Conservation (phyloP, 1,139 yeast genomes). For the Geotrichum citri-aurantii region DNA sequence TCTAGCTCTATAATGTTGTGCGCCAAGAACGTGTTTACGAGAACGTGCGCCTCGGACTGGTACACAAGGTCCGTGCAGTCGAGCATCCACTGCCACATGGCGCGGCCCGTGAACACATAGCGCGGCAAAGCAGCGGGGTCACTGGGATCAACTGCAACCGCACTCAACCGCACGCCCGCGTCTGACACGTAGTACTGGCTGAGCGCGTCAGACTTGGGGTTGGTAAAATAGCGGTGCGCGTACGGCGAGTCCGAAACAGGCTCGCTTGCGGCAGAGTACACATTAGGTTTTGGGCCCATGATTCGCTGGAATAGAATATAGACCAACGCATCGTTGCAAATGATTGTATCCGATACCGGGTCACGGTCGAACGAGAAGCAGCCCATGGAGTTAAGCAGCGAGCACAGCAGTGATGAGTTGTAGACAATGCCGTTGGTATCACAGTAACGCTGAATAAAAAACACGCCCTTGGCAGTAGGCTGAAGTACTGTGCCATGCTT, state of each 20-base stretch:
- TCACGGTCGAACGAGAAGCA: constrained; percentile 66
- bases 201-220: constrained; percentile 83
- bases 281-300: constrained; percentile 65
- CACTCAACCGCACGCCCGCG: constrained; percentile 55
- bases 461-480: constrained; percentile 90
- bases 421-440: constrained; percentile 40
- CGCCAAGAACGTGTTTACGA: constrained; percentile 53
- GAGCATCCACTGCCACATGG: constrained; percentile 78
- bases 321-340: constrained; percentile 61
- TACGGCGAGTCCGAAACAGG: constrained; percentile 49
- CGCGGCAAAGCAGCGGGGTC: constrained; percentile 16
- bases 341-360: constrained; percentile 51
- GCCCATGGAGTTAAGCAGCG: constrained; percentile 65
- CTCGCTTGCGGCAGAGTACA: constrained; percentile 49
- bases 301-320: constrained; percentile 55
- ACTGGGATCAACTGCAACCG: neutral
- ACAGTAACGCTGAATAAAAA: constrained; percentile 58
- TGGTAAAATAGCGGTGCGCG: constrained; percentile 71
- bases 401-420: constrained; percentile 40
- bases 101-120: constrained; percentile 65
- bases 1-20: constrained; percentile 43
- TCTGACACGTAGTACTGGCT: constrained; percentile 68
- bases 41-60: constrained; percentile 52
- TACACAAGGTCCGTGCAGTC: constrained; percentile 76
- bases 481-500: constrained; percentile 42